Base-by-base conservation (phyloP, 495 filamentous ascomycete genomes). In the Neurospora africana region DNA sequence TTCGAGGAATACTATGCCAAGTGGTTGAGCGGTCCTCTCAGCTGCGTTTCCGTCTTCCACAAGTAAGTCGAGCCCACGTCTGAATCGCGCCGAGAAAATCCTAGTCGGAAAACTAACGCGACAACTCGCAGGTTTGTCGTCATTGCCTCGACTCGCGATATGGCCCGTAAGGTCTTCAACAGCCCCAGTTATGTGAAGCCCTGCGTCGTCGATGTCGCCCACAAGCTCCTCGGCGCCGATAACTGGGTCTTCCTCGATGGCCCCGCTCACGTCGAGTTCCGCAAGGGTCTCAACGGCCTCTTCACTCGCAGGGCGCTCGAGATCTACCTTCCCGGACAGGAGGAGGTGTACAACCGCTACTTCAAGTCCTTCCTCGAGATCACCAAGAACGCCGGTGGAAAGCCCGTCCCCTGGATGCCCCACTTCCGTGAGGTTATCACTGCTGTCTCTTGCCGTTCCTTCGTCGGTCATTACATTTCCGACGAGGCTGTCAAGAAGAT, bases 211-310 rank as follows among this genome's bases (percentile, higher is more conserved):
- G 96, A 98, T 83, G 89, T 90, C 65, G 96, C 95, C 53, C 90
- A 94, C 84, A 98, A 98, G 84, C 90, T 99, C 67, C 90, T 99
- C 72, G 92, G 95, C 43, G 88, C 90, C 72, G 90, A 87, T 74
- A 98, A 98, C 84, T 99, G 94, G 94, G 95, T 99, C 9, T 99
- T 99, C 85, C 84, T 99, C 77, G 95, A 98, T 80, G 95, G 95
- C 74, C 95, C 93, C 81, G 90, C 89, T 65, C 95, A 99, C 78
- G 93, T 97, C 72, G 95, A 99, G 73, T 99, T 93, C 83, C 93
- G 95, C 79, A 98, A 97, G 82, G 95, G 96, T 72, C 85, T 99
- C 72, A 98, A 98, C 79, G 91, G 90, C 69, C 87, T 99, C 35
- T 99, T 99, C 84, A 98, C 95, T 15, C 93, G 94, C 75, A 89